A percentile compares a stretch with the other conserved stretches of the same genome.
These are phyloP conservation scores for Nepenthes mirabilis DNA, from an alignment of 148 eudicot species.

Conservation along the genomic window DNA sequence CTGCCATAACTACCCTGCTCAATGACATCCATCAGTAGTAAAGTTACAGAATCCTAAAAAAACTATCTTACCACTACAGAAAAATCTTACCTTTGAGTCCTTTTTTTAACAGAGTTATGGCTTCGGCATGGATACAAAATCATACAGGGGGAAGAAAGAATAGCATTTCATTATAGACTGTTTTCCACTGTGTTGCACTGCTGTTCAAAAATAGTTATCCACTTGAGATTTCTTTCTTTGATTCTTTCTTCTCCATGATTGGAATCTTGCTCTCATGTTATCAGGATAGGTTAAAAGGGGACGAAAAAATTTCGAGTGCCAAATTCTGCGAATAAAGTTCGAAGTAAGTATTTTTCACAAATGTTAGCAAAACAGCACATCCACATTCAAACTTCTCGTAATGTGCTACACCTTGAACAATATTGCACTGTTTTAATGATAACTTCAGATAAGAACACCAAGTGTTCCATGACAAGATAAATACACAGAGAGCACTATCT, in stretches of 20 bases:
- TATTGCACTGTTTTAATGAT: no score
- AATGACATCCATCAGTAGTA: slow-evolving; percentile 10
- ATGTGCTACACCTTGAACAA: no score
- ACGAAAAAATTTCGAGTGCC: slow-evolving; percentile 27
- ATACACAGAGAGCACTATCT: no score
- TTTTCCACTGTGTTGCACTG: slow-evolving; percentile 25
- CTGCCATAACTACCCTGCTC: slow-evolving; percentile 14
- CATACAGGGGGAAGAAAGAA: slow-evolving; percentile 20
- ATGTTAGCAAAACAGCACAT: slow-evolving; percentile 7
- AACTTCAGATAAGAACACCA: no score
- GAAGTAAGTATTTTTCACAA: slow-evolving; percentile 17
- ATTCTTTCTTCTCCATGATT: slow-evolving; percentile 28
- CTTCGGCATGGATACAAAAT: slow-evolving; percentile 15
- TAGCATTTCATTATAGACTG: slow-evolving; percentile 17
- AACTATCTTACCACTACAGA: slow-evolving; percentile 6
- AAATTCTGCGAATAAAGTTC: slow-evolving; percentile 36
- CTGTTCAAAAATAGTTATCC: slow-evolving; percentile 14
- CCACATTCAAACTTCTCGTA: not conserved
- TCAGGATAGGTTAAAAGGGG: slow-evolving; percentile 23
- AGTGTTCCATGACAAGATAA: no score
- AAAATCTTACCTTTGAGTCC: slow-evolving; percentile 17
- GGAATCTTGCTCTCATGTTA: slow-evolving; percentile 28
- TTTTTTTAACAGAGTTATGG: slow-evolving; percentile 9
- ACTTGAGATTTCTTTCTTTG: slow-evolving; percentile 15
- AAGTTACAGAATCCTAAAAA: slow-evolving; percentile 8